Percentiles rank a stretch among this genome's conserved stretches.
Conservation (phyloP, 1,139 yeast species). For the Protomyces pachydermus region DNA sequence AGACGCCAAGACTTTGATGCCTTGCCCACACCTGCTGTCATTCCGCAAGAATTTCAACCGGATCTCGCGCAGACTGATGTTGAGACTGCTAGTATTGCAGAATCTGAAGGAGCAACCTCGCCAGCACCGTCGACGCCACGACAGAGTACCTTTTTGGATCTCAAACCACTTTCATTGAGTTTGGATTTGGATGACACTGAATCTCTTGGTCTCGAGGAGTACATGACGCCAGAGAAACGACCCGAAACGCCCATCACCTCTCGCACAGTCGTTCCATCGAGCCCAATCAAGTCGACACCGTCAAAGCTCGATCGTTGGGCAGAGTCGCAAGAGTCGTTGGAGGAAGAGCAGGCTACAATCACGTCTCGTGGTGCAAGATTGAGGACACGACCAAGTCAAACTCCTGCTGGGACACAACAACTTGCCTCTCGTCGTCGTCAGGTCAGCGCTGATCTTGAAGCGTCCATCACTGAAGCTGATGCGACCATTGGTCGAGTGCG, state of each 20-base stretch:
- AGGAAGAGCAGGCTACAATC: conserved; percentile 16
- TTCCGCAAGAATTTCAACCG: neutral
- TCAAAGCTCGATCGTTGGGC: conserved; percentile 8
- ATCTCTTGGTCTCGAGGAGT: conserved; percentile 16
- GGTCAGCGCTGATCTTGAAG: conserved; percentile 16
- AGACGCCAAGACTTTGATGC: neutral
- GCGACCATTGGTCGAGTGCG: neutral
- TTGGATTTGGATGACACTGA: conserved; percentile 1
- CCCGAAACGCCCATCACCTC: conserved; percentile 25
- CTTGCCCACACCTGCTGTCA: neutral
- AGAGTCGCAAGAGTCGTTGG: neutral
- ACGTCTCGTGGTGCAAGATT: conserved; percentile 19
- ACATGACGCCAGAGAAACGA: conserved; percentile 22
- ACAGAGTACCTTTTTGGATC: neutral
- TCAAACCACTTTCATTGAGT: conserved; percentile 1
- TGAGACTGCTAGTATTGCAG: neutral
- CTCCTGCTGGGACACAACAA: conserved; percentile 20
- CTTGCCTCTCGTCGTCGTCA: conserved; percentile 23
- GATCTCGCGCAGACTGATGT: neutral
- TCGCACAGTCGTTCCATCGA: conserved; percentile 9
- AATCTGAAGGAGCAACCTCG: neutral
- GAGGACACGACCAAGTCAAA: conserved; percentile 16
- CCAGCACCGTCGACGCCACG: neutral
- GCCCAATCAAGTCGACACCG: conserved; percentile 4
- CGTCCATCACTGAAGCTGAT: neutral